Percentiles rank a stretch among this genome's conserved stretches.
Evolutionary conservation across 2,329 filamentous ascomycete species (phyloP).

Genomic region (Verticillium isaacii): DNA sequence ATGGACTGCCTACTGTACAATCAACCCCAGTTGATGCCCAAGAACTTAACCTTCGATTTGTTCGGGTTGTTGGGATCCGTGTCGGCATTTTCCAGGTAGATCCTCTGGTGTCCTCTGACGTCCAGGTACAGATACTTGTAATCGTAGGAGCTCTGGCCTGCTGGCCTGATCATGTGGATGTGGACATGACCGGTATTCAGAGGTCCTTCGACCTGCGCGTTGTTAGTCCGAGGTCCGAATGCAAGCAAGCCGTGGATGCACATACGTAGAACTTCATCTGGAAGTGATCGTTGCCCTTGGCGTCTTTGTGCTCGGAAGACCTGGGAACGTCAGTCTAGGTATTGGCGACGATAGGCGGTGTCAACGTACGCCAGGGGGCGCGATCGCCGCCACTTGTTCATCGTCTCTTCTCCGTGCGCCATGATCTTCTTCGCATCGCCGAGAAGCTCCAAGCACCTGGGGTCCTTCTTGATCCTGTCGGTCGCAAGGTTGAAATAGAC

Average conservation of each 20-base stretch:
- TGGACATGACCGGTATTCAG: slow-evolving; percentile 67
- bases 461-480: slow-evolving; percentile 69
- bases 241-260: background rate
- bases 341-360: background rate
- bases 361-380: slow-evolving; percentile 52
- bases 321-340: slow-evolving; percentile 34
- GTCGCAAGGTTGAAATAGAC: slow-evolving; percentile 85
- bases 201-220: slow-evolving; percentile 66
- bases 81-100: slow-evolving; percentile 62
- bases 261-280: slow-evolving; percentile 79
- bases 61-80: slow-evolving; percentile 26
- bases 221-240: slow-evolving; percentile 5
- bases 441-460: slow-evolving; percentile 66
- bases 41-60: slow-evolving; percentile 47
- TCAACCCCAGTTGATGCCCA: slow-evolving; percentile 57
- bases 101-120: slow-evolving; percentile 63
- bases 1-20: background rate
- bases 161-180: slow-evolving; percentile 70
- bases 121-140: slow-evolving; percentile 81
- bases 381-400: slow-evolving; percentile 73
- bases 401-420: slow-evolving; percentile 76
- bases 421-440: slow-evolving; percentile 71
- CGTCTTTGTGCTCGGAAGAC: slow-evolving; percentile 64
- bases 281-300: slow-evolving; percentile 72
- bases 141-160: slow-evolving; percentile 62